Base-by-base conservation (phyloP, 192 early-diverging fungal species). In the Rhizoclosmatium sp. region DNA sequence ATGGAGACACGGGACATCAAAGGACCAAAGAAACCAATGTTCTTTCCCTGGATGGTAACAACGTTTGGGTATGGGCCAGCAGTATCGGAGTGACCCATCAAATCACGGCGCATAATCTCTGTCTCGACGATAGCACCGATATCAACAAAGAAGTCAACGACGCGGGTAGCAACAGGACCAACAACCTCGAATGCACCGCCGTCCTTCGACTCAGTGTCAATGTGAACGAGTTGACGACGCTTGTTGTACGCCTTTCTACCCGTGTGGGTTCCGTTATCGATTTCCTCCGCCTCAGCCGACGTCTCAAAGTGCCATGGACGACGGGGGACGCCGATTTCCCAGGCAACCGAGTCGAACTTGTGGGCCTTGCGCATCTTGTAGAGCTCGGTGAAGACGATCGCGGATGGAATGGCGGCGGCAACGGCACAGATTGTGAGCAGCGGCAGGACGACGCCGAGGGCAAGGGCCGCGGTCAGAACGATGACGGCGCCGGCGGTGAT, bases 41-140 rank as follows among this genome's bases (percentile, higher is more conserved):
- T 64, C 45, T 64, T 75, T 1, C 73, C 73, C 10, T 45, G n/a
- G 23, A 75, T 51, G 19, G 73, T 40, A 42, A 75, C 60, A 64
- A 75, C 61, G 1, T 51, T 44, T 19, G 14, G 14, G 46, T 75
- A 75, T 5, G 14, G 46, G 1, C 73, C 73, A 3, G 59, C 73
- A 19, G 40, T 47, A 45, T 75, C 60, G n/a, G 48, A 39, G 23
- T 75, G 73, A 21, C 73, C 73, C 48, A 75, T 51, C 56, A 75
- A 40, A 75, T 75, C 73, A 7, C 73, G 58, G 39, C 73, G 73
- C 73, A 75, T 75, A 64, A 75, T 75, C 14, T 75, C 73, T 7
- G 73, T 62, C 60, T 75, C 73, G 9, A 75, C 73, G 62, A 75
- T 47, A 2, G 73, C 73, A 5, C 73, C 73, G 44, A 75, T 60